Conservation (phyloP, 352 stramenopile genomes). For the Elongisporangium prolatum region DNA sequence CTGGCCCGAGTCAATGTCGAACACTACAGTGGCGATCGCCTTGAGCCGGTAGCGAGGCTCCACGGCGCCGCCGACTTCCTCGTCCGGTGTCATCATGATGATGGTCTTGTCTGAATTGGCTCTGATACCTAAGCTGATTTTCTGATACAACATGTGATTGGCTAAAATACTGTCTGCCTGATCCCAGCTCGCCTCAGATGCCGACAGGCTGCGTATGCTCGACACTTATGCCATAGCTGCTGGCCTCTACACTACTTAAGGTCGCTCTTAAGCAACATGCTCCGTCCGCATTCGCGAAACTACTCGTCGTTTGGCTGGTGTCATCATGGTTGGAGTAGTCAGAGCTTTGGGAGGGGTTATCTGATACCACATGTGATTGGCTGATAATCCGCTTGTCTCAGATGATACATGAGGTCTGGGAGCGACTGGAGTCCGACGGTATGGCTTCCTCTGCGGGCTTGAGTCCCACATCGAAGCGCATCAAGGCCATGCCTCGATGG, state of each 20-base stretch:
- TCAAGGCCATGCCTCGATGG: conserved; percentile 7
- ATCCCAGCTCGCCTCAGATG: too few relatives aligned
- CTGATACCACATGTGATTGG: neutral
- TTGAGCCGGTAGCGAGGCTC: conserved; percentile 33
- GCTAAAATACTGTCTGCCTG: neutral
- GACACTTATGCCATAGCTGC: too few relatives aligned
- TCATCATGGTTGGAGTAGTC: neutral
- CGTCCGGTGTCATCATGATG: neutral
- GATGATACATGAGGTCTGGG: too few relatives aligned
- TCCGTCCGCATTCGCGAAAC: too few relatives aligned
- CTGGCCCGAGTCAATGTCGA: conserved; percentile 78
- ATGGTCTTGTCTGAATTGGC: neutral
- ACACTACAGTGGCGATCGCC: conserved; percentile 72
- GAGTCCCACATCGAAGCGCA: neutral
- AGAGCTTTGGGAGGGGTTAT: neutral
- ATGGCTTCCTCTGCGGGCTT: neutral
- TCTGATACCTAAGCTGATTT: neutral
- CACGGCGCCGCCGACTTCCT: neutral
- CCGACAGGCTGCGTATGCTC: too few relatives aligned
- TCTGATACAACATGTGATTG: neutral
- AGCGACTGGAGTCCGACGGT: neutral
- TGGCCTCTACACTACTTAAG: too few relatives aligned
- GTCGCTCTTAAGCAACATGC: too few relatives aligned
- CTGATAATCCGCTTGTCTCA: neutral
- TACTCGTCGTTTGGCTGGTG: too few relatives aligned